Evolutionary conservation across 306 rosid genomes (phyloP), one percentile per base, ranked within the genome.

Genomic region (Vicia sativa): DNA sequence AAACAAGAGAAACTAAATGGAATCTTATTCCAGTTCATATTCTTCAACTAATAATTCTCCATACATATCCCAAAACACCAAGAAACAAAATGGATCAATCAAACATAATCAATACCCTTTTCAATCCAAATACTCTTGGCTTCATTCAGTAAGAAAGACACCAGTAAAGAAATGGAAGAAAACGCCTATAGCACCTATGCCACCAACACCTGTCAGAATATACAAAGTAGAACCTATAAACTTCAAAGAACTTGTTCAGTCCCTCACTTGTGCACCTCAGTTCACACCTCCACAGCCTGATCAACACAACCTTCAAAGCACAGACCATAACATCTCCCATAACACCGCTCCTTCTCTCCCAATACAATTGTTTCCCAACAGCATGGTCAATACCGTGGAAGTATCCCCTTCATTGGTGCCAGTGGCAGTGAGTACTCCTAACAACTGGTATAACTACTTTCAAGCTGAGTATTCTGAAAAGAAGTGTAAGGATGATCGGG

Each of bases 171-270:
- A 87, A 0, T 74, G 82, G 81, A 90, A 86, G 81, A 92, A 87
- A 83, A 41, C 71, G 0, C 91, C 88, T 0, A 71, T 81, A 50
- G 96, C 92, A 0, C 91, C 95, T 5, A 72, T 86, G 71, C 87
- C 89, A 4, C 95, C 88, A 6, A 76, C 77, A 3, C 83, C 83
- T 2, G 79, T 78, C 1, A 77, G 80, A 42, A 81, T 92, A 2
- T 92, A 87, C 87, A 83, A 81, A 58, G 95, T 92, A 0, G 96
- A 89, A 11, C 83, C 89, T 12, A n/a, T 84, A 10, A 84, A 92
- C 87, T 92, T 89, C 79, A 56, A 87, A 16, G 78, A 79, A 44
- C 79, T 92, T 9, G 98, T 89, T 56, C 95, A 89, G 71, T 78
- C 78, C n/a, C 95, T 92, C 55, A 92, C 96, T 7, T 82, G 91